Base-by-base conservation (phyloP, 2,329 filamentous ascomycete species). In the Teratosphaeria gauchensis region DNA sequence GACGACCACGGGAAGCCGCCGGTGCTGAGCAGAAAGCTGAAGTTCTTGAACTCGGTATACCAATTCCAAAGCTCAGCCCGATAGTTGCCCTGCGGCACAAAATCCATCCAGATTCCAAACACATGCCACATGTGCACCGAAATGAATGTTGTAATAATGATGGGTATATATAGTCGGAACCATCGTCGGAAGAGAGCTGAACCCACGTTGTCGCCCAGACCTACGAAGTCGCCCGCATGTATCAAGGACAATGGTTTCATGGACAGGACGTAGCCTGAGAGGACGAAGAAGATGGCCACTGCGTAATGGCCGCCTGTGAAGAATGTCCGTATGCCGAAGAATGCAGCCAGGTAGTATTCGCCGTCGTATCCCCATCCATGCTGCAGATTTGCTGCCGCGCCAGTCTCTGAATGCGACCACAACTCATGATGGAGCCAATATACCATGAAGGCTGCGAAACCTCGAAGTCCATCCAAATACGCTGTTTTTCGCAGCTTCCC, bases 361-460 rank as follows among this genome's bases (percentile, higher is more conserved):
- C 75, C 73, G 1, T 79, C 66, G 64, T 80, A 78, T 42, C 81
- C 78, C 61, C 76, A 87, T 7, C 76, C 76, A 52, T 79, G 78
- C 64, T 84, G 81, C n/a, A 84, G 72, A 1, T 75, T 70, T 8
- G 63, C 55, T 48, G 75, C 74, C 46, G 73, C 71, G 0, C 67
- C 65, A 1, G 61, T 68, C 31, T 69, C 71, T 58, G 68, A 74
- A 69, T 84, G 84, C 52, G 77, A 78, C 82, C 82, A 85, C 4
- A 72, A 60, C 63, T 81, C 72, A 68, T 86, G 78, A 69, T 86
- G 83, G 56, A 85, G 82, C 63, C 80, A 76, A 69, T 87, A 88
- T 14, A 88, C 85, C 31, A 87, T 68, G 32, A 88, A 77, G 2
- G 85, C 84, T 4, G 85, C 84, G 61, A 88, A 86, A 3, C 86